Base-by-base conservation (phyloP, 2,329 filamentous ascomycete species). In the Colletotrichum siamense region DNA sequence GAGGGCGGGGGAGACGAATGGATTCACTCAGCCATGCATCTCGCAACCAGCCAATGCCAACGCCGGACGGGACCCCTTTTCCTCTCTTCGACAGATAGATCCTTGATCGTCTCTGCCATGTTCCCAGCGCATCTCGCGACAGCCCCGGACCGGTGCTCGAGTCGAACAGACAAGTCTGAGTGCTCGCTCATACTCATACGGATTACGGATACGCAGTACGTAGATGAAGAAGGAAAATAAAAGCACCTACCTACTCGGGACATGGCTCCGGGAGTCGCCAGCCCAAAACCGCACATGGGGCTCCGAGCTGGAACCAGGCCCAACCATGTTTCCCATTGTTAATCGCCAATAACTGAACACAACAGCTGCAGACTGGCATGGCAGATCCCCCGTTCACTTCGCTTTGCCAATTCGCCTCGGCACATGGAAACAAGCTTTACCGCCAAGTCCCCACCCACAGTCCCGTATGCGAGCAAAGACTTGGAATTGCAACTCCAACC, bases 181-280 rank as follows among this genome's bases (percentile, higher is more conserved):
- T 52, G 44, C 44, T 52, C 44, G 44, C 44, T 52, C 44, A 13
- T 49, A 52, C 44, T 22, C 44, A 3, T 24, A 52, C n/a, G 44
- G 44, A 49, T 49, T 22, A 49, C n/a, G 44, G 44, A 52, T 52
- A 52, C n/a, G 44, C 44, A 49, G 18, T 44, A 44, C 39, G 18
- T 44, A 22, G 28, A 28, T 28, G n/a, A 24, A 36, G n/a, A 26
- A 34, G n/a, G 34, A 44, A 64, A 64, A 64, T 64, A 24, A 66
- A 76, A 74, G 32, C 74, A 76, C 74, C 74, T 76, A 73, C 70
- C 74, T 76, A 74, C 65, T 73, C 74, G 71, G 74, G 74, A 61
- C 65, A 76, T 74, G 70, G 55, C 74, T 74, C 74, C 74, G 65
- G 69, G 72, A 65, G 32, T 52, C 28, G 67, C 32, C 66, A 74